Conservation (phyloP, 1,284 basidiomycete genomes). For the Trametes sp. region DNA sequence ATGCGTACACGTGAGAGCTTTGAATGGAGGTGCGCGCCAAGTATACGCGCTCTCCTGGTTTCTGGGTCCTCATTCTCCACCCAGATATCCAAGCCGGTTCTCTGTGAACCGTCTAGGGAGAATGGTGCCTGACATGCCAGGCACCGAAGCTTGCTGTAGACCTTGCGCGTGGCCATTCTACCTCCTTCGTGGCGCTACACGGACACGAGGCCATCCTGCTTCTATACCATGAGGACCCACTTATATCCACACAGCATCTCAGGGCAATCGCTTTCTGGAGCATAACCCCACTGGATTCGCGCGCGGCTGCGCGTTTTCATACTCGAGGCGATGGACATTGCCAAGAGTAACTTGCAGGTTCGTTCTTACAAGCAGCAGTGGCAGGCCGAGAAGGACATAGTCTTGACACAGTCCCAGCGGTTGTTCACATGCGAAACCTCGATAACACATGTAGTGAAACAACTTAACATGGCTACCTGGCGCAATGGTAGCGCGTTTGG, state of each 20-base stretch:
- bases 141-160: conserved; percentile 30
- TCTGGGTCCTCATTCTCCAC: conserved; percentile 8
- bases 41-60: conserved; percentile 11
- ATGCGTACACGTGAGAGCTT: conserved; percentile 17
- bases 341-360: no score
- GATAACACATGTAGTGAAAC: no score
- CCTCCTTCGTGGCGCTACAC: conserved; percentile 23
- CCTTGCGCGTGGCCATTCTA: conserved; percentile 20
- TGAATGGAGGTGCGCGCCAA: conserved; percentile 8
- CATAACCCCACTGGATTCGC: background rate
- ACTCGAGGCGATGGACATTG: no score
- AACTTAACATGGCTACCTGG: conserved; percentile 68
- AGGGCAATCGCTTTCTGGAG: background rate
- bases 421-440: no score
- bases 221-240: conserved; percentile 25
- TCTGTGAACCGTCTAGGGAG: conserved; percentile 23
- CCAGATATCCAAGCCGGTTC: conserved; percentile 19
- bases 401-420: no score
- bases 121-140: conserved; percentile 29
- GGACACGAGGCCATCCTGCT: conserved; percentile 25
- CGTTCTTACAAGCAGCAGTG: no score
- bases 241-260: conserved; percentile 18
- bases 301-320: no score
- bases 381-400: no score
- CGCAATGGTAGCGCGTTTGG: conserved; percentile 89